Conservation (phyloP, 163 green algal genomes). For the Scenedesmus sp. region DNA sequence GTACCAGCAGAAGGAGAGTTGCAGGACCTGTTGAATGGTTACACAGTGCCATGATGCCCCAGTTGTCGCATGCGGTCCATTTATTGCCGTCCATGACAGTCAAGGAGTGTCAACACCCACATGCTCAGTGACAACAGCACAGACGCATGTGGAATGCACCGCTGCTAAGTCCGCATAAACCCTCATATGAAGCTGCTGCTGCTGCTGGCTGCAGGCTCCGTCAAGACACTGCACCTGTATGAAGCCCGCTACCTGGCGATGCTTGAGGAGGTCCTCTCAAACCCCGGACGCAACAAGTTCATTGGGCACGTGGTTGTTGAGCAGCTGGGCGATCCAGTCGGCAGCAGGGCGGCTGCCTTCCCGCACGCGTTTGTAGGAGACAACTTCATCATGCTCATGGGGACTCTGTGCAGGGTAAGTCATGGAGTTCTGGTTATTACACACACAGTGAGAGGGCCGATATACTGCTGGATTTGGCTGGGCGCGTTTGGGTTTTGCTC, state of each 20-base stretch:
- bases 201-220: slow-evolving; percentile 25
- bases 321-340: slow-evolving; percentile 32
- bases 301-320: slow-evolving; percentile 45
- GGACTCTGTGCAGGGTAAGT: slow-evolving; percentile 37
- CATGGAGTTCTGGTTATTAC: not conserved
- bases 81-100: too few relatives aligned
- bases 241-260: slow-evolving; percentile 51
- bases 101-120: too few relatives aligned
- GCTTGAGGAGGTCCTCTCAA: slow-evolving; percentile 38
- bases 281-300: not conserved
- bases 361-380: slow-evolving; percentile 25
- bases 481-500: not conserved
- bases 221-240: slow-evolving; percentile 54
- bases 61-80: too few relatives aligned
- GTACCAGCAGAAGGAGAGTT: too few relatives aligned
- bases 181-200: not conserved
- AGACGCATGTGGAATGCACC: too few relatives aligned
- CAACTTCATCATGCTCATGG: slow-evolving; percentile 49
- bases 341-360: slow-evolving; percentile 17
- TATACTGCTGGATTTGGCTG: not conserved
- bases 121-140: too few relatives aligned
- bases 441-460: too few relatives aligned
- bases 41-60: too few relatives aligned
- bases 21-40: too few relatives aligned
- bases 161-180: too few relatives aligned